A percentile compares a stretch with the other conserved stretches of the same genome.
Evolutionary conservation across 345 rosid species (phyloP).

Genomic region (Balakata baccata): DNA sequence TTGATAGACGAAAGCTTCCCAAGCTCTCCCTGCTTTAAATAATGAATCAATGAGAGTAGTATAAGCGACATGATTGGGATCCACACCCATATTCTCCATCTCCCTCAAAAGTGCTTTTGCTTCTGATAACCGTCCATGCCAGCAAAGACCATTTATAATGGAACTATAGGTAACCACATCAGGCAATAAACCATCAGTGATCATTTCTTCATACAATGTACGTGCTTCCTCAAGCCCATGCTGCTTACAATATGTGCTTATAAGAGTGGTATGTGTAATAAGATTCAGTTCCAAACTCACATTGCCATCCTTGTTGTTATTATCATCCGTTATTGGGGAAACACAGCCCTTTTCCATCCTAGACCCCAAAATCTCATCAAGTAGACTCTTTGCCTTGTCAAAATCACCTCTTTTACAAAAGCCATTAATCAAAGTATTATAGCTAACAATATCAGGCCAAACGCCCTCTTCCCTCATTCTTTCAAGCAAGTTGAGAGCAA

Average conservation of each 20-base stretch:
- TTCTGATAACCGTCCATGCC: conserved; percentile 51
- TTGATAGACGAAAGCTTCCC: conserved; percentile 63
- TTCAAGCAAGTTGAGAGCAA: conserved; percentile 42
- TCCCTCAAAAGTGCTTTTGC: conserved; percentile 57
- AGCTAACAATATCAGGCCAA: conserved; percentile 50
- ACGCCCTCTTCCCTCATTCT: conserved; percentile 47
- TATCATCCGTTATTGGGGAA: conserved; percentile 5
- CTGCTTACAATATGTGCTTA: conserved; percentile 57
- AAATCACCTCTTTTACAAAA: conserved; percentile 58
- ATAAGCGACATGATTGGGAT: conserved; percentile 68
- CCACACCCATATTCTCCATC: conserved; percentile 63
- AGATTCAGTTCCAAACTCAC: conserved; percentile 46
- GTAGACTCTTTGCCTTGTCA: conserved; percentile 50
- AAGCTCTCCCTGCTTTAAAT: conserved; percentile 49
- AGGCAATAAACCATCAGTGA: conserved; percentile 51
- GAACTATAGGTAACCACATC: conserved; percentile 79
- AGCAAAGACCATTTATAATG: conserved; percentile 68
- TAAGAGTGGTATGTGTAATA: conserved; percentile 62
- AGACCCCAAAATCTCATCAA: conserved; percentile 45
- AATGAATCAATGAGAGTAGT: conserved; percentile 63
- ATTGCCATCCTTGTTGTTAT: conserved; percentile 4
- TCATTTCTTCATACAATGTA: conserved; percentile 55
- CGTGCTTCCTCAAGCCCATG: conserved; percentile 60
- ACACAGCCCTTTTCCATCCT: conserved; percentile 10
- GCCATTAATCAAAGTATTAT: conserved; percentile 58